phyloP scores from a whole-genome alignment of 1,284 basidiomycete species.

The Sporisorium sorghi region DNA sequence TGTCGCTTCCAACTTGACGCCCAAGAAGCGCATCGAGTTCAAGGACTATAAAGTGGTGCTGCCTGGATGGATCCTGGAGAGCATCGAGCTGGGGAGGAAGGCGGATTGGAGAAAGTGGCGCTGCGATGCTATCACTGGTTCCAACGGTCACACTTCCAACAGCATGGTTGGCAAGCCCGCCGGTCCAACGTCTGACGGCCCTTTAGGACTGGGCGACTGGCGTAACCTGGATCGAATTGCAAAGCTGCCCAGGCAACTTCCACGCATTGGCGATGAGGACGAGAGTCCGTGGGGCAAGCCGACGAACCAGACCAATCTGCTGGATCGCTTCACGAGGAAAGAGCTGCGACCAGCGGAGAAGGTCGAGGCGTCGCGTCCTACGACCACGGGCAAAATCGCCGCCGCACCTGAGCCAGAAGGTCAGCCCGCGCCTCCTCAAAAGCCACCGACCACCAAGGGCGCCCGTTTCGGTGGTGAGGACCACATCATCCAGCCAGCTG shows the following conservation, averaged over 20 bases:
- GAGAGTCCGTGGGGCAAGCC: slow-evolving; percentile 51
- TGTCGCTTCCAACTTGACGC: slow-evolving; percentile 87
- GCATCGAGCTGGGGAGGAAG: slow-evolving; percentile 76
- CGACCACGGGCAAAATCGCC: no score
- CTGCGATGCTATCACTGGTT: slow-evolving; percentile 47
- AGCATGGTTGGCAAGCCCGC: slow-evolving; percentile 35
- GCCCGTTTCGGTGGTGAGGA: slow-evolving; percentile 28
- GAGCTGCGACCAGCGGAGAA: not conserved
- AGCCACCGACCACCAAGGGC: slow-evolving; percentile 8
- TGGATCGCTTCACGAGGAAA: slow-evolving; percentile 33
- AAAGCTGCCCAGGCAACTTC: slow-evolving; percentile 32
- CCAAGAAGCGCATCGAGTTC: slow-evolving; percentile 88
- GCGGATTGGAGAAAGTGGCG: slow-evolving; percentile 77
- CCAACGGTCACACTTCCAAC: slow-evolving; percentile 35
- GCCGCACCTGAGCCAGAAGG: no score
- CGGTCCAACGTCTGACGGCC: not conserved
- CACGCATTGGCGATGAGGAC: slow-evolving; percentile 36
- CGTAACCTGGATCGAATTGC: slow-evolving; percentile 31
- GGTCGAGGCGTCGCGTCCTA: not conserved
- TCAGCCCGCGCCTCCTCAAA: no score
- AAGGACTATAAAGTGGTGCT: slow-evolving; percentile 86
- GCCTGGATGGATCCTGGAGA: slow-evolving; percentile 88
- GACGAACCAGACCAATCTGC: slow-evolving; percentile 39
- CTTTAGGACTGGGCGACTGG: slow-evolving; percentile 22
- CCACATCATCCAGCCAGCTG: slow-evolving; percentile 13